Evolutionary conservation across 2,329 filamentous ascomycete species (phyloP), one percentile per base, ranked within the genome.

Genomic region (Pyrenochaeta sp.): DNA sequence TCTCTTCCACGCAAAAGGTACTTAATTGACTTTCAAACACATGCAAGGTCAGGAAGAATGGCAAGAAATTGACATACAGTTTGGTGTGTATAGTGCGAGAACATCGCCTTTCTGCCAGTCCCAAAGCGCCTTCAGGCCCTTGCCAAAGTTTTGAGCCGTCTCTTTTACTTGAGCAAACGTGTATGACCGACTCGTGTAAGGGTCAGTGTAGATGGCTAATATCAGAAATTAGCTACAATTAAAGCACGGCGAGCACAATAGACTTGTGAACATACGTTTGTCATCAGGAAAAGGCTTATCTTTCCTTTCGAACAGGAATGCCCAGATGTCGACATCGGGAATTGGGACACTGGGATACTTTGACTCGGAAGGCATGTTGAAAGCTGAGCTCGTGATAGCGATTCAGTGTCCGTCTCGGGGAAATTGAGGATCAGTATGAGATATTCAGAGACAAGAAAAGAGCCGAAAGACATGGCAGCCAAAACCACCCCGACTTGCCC

Each of bases 31-130:
- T n/a, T n/a, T n/a, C n/a, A n/a, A n/a, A n/a, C n/a, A n/a, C n/a
- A n/a, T n/a, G n/a, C n/a, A n/a, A n/a, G n/a, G n/a, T n/a, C n/a
- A n/a, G n/a, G n/a, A n/a, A 15, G 13, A 13, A n/a, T 11, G 8
- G 31, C 30, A 6, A 4, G n/a, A 13, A 34, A 9, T 7, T n/a
- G 17, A 32, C 30, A 6, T 34, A 34, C 81, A 85, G 69, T 97
- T 96, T 19, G 91, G 89, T 3, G 89, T 86, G 76, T 87, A 96
- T 40, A 96, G 78, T 8, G 82, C 88, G 15, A 96, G 78, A 1
- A 94, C 89, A 67, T 96, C 89, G 61, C 89, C 88, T 65, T 88
- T 91, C 58, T 85, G 79, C 88, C 91, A 96, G 35, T 85, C 80
- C 81, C 86, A 93, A 15, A 78, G 72, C 18, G 86, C 82, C 62